Conservation (phyloP, 768 basidiomycete genomes). For the Lentinula edodes region DNA sequence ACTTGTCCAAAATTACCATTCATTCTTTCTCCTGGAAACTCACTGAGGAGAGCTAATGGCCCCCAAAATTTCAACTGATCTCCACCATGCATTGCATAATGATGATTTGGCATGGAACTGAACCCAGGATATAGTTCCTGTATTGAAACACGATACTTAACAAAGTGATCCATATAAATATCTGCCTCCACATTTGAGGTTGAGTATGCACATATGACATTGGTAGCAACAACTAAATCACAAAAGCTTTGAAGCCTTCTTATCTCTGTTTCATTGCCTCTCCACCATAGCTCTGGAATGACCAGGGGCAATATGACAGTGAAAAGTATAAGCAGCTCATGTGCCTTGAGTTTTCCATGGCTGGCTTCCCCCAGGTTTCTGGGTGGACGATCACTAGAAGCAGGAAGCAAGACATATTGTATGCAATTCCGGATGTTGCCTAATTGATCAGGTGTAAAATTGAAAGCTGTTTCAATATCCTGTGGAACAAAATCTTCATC, state of each 20-base stretch:
- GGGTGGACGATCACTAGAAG: constrained; percentile 19
- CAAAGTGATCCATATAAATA: constrained; percentile 15
- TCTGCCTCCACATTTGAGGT: constrained; percentile 17
- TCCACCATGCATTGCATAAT: constrained; percentile 27
- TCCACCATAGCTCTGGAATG: constrained; percentile 23
- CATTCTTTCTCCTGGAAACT: constrained; percentile 24
- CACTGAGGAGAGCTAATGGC: constrained; percentile 20
- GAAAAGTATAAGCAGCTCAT: constrained; percentile 22
- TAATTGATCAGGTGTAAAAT: constrained; percentile 5
- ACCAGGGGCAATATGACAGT: constrained; percentile 22
- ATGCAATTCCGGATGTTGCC: constrained; percentile 15
- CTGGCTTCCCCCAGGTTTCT: constrained; percentile 23
- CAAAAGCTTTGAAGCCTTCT: constrained; percentile 16
- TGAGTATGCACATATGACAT: constrained; percentile 20
- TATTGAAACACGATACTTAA: constrained; percentile 15
- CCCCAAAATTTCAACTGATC: constrained; percentile 24
- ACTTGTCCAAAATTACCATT: constrained; percentile 22
- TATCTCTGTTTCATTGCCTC: background rate
- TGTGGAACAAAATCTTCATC: constrained; percentile 3
- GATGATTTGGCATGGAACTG: constrained; percentile 23
- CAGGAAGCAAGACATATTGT: constrained; percentile 12
- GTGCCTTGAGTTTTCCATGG: constrained; percentile 29
- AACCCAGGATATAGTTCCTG: constrained; percentile 16
- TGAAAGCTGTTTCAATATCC: background rate
- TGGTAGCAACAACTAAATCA: constrained; percentile 18